Conservation (phyloP, 352 stramenopile species). For the Pythium dissimile region DNA sequence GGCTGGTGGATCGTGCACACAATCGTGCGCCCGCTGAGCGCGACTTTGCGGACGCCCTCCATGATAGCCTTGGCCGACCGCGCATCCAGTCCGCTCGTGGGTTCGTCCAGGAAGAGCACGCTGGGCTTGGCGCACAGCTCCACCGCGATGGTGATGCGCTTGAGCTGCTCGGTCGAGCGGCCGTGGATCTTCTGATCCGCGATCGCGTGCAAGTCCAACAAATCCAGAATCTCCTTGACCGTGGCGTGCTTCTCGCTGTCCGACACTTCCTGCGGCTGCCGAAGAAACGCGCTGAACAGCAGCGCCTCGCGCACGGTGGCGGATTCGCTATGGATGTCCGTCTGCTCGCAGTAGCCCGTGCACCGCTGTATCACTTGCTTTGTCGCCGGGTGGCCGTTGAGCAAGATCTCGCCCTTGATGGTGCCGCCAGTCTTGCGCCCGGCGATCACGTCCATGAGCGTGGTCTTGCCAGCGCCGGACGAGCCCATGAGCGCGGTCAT, state of each 20-base stretch:
- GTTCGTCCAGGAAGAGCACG: constrained; percentile 75
- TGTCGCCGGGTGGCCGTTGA: constrained; percentile 39
- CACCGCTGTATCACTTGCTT: constrained; percentile 18
- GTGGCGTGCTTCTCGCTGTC: constrained; percentile 31
- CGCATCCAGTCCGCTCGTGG: constrained; percentile 48
- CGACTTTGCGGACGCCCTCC: constrained; percentile 47
- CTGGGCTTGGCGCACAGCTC: constrained; percentile 80
- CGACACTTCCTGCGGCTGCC: constrained; percentile 19
- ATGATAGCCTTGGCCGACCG: constrained; percentile 54
- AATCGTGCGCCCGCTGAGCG: constrained; percentile 64
- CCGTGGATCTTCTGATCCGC: constrained; percentile 36
- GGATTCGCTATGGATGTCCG: constrained; percentile 40
- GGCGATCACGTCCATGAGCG: constrained; percentile 23
- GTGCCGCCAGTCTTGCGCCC: constrained; percentile 73
- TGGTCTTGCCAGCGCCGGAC: constrained; percentile 33
- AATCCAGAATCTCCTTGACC: constrained; percentile 35
- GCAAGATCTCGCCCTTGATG: constrained; percentile 63
- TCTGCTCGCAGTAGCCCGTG: constrained; percentile 28
- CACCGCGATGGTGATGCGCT: constrained; percentile 69
- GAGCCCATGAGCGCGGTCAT: constrained; percentile 44
- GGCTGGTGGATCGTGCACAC: constrained; percentile 88
- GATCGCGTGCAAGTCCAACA: constrained; percentile 32
- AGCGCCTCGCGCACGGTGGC: constrained; percentile 38
- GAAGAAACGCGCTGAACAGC: constrained; percentile 77
- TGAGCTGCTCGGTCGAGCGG: constrained; percentile 30